Conservation (phyloP, 2,329 filamentous ascomycete genomes). For the Lasiodiplodia theobromae region DNA sequence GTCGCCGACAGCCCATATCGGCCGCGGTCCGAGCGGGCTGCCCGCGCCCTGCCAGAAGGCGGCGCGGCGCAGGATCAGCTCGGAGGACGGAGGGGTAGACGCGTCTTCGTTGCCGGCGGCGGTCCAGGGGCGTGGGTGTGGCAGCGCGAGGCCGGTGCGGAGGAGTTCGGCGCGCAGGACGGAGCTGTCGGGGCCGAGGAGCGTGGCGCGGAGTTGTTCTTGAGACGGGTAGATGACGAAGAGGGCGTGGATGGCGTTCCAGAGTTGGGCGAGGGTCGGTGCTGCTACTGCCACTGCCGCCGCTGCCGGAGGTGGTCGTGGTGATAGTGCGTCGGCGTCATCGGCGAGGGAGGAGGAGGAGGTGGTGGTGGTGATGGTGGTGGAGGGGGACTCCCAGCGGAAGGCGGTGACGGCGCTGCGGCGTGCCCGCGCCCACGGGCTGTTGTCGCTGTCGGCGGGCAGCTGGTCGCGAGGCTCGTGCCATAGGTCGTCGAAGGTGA, state of each 20-base stretch:
- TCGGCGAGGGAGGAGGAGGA: too few relatives aligned
- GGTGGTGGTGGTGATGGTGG: too few relatives aligned
- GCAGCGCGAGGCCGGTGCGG: constrained; percentile 39
- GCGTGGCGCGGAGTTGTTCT: constrained; percentile 50
- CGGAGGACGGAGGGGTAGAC: constrained; percentile 45
- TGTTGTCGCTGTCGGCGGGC: too few relatives aligned
- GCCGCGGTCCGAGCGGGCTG: constrained; percentile 52
- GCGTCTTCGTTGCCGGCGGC: constrained; percentile 34
- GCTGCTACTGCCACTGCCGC: too few relatives aligned
- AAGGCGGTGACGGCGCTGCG: too few relatives aligned
- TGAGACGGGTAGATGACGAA: not conserved
- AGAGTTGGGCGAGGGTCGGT: not conserved
- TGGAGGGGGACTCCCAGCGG: too few relatives aligned
- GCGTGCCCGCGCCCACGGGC: too few relatives aligned
- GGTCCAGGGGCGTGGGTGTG: constrained; percentile 48
- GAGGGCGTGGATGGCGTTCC: not conserved
- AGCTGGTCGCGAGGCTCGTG: too few relatives aligned
- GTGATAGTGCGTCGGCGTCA: too few relatives aligned
- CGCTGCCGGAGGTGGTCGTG: too few relatives aligned
- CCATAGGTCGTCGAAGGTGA: too few relatives aligned
- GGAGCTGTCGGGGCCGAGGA: constrained; percentile 48
- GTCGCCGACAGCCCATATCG: constrained; percentile 43
- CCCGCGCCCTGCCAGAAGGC: constrained; percentile 55
- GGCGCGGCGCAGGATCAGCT: constrained; percentile 59
- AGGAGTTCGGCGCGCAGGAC: constrained; percentile 51